Evolutionary conservation across 129 eudicot genomes (phyloP).

Genomic region (Tagetes patula): DNA sequence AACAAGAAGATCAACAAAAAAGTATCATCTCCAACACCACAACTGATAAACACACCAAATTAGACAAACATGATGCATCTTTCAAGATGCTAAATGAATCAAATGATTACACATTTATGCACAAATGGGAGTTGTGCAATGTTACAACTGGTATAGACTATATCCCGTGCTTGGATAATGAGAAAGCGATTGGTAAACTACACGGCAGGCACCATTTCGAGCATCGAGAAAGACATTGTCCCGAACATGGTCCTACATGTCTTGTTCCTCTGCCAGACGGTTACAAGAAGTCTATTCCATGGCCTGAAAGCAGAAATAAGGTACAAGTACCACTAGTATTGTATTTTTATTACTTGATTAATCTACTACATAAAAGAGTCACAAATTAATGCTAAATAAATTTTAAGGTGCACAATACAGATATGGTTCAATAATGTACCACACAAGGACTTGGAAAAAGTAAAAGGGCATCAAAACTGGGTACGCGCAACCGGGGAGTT

Average conservation of each 20-base stretch:
- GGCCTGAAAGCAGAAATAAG: constrained; percentile 82
- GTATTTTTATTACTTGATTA: not conserved
- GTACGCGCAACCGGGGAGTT: constrained; percentile 61
- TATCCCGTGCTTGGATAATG: constrained; percentile 82
- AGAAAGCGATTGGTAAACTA: constrained; percentile 44
- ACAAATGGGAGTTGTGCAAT: constrained; percentile 69
- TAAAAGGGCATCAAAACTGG: constrained; percentile 85
- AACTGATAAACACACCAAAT: not conserved
- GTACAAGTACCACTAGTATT: constrained; percentile 23
- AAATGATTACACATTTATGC: not conserved
- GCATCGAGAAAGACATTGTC: constrained; percentile 84
- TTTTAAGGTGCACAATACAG: constrained; percentile 41
- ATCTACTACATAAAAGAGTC: constrained; percentile 6
- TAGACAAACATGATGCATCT: constrained; percentile 20
- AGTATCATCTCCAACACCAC: not conserved
- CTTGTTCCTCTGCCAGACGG: constrained; percentile 67
- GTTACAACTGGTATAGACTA: constrained; percentile 58
- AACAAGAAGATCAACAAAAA: not conserved
- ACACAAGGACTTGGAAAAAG: constrained; percentile 53
- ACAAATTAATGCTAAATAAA: constrained; percentile 13
- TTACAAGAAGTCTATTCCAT: constrained; percentile 53
- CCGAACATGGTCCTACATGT: constrained; percentile 61
- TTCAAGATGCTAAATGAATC: constrained; percentile 54
- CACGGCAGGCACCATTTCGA: constrained; percentile 48
- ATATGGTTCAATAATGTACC: constrained; percentile 85